These are phyloP conservation scores for Capsella bursapastoris DNA, from an alignment of 345 rosid genomes.

Conservation along the genomic window DNA sequence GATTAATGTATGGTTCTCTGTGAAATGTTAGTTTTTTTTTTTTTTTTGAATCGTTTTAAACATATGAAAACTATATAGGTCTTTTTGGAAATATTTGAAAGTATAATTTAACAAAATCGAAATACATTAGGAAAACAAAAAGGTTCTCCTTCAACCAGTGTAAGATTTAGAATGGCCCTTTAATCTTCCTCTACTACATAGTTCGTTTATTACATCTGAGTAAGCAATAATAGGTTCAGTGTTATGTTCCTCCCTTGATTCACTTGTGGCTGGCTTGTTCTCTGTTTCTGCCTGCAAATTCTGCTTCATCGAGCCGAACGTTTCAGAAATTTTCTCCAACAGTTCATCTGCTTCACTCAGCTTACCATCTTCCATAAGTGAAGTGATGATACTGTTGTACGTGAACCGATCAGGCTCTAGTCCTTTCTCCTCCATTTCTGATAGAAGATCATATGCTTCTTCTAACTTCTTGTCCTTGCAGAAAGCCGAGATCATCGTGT, in stretches of 20 bases:
- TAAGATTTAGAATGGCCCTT: slow-evolving; percentile 57
- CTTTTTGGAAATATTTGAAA: too few relatives aligned
- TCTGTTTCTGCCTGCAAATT: slow-evolving; percentile 39
- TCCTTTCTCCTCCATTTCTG: slow-evolving; percentile 68
- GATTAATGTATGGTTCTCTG: too few relatives aligned
- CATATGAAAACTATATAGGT: neutral
- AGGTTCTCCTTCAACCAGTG: slow-evolving; percentile 35
- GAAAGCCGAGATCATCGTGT: slow-evolving; percentile 73
- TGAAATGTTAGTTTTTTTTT: too few relatives aligned
- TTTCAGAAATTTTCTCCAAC: slow-evolving; percentile 53
- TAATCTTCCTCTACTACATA: slow-evolving; percentile 66
- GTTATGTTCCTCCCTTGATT: slow-evolving; percentile 47
- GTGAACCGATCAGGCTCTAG: slow-evolving; percentile 72
- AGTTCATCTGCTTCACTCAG: slow-evolving; percentile 63
- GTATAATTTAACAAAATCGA: too few relatives aligned
- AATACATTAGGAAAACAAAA: neutral
- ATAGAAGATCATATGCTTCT: slow-evolving; percentile 71
- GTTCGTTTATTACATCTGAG: slow-evolving; percentile 67
- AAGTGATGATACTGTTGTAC: slow-evolving; percentile 57
- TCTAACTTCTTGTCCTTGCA: slow-evolving; percentile 69
- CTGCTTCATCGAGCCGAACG: slow-evolving; percentile 49
- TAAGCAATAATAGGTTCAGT: slow-evolving; percentile 45
- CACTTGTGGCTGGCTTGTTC: slow-evolving; percentile 25
- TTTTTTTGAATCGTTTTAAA: neutral
- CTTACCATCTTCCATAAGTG: slow-evolving; percentile 61